phyloP scores from a whole-genome alignment of 352 stramenopile species.

The Hyaloperonospora brassicae region DNA sequence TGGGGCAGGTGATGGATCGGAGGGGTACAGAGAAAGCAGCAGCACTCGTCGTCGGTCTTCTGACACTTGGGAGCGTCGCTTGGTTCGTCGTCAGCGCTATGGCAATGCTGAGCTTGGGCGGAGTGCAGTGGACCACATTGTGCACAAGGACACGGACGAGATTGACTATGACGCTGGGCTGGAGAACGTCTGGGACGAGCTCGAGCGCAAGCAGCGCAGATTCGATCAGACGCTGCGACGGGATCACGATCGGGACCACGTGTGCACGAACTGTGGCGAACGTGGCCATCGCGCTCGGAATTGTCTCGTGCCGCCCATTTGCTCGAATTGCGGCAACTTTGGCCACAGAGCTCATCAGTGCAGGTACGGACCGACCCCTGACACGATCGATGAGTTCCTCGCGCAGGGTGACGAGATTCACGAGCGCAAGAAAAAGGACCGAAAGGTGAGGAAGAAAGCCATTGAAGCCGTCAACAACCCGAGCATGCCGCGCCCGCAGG shows the following conservation, averaged over 20 bases:
- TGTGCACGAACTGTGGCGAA: slow-evolving; percentile 76
- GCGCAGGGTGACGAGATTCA: slow-evolving; percentile 15
- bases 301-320: slow-evolving; percentile 69
- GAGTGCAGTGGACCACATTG: slow-evolving; percentile 12
- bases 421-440: slow-evolving; percentile 16
- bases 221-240: slow-evolving; percentile 53
- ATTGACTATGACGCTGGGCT: slow-evolving; percentile 73
- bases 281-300: slow-evolving; percentile 54
- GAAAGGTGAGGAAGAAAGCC: slow-evolving; percentile 13
- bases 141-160: slow-evolving; percentile 30
- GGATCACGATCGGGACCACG: slow-evolving; percentile 47
- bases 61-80: slow-evolving; percentile 3
- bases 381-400: slow-evolving; percentile 27
- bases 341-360: slow-evolving; percentile 51
- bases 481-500: slow-evolving; percentile 7
- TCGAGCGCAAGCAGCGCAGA: slow-evolving; percentile 42
- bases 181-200: slow-evolving; percentile 33
- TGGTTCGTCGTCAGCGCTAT: slow-evolving; percentile 12
- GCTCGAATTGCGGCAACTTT: slow-evolving; percentile 67
- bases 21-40: not conserved
- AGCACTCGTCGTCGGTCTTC: not conserved
- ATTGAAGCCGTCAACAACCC: slow-evolving; percentile 12
- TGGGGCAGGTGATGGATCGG: not conserved
- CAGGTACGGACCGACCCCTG: slow-evolving; percentile 24
- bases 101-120: slow-evolving; percentile 12